Evolutionary conservation across 1,284 basidiomycete species (phyloP), one percentile per base, ranked within the genome.

Genomic region (Neolentinus lepideus): DNA sequence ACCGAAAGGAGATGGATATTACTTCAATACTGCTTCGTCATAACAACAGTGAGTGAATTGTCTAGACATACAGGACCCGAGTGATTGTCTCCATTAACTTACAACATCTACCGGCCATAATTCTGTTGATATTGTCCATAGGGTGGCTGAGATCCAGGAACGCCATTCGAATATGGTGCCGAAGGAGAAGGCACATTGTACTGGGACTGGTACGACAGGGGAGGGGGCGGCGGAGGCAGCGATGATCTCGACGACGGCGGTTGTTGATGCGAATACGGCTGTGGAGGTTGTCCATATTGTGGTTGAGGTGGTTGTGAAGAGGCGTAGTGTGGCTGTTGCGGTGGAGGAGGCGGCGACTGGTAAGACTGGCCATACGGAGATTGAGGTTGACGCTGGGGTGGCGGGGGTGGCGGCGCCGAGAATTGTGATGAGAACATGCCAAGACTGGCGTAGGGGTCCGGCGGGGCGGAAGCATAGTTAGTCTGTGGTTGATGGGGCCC

Each of bases 271-370:
- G n/a, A 26, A 33, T 52, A 52, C 4, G 26, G 33, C 21, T 31
- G 58, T 47, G 66, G 38, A 1, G 57, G 33, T 22, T 56, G 62
- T 51, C 9, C 54, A 51, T 56, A 60, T 9, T 57, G 33, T 50
- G 54, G 45, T 55, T 54, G 59, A 27, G 62, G 65, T 54, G 67
- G 67, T 25, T 62, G 63, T n/a, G 64, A 48, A 21, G 47, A 31
- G 47, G 57, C 51, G 47, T 64, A 60, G 24, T 65, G 62, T 16
- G 68, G 66, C 10, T 67, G 66, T 2, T 66, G 68, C 1, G 68
- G 67, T 25, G 67, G 71, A 0, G 66, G 68, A 26, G 64, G 71
- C 2, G 65, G 56, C 26, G 69, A 55, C 56, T 67, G 35, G 56
- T 56, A 36, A 36, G 62, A 64, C 22, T 57, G 56, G 24, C 24